A percentile compares a stretch with the other conserved stretches of the same genome.
phyloP scores from a whole-genome alignment of 2,329 filamentous ascomycete species.

The Coniosporium tulheliwenetii region DNA sequence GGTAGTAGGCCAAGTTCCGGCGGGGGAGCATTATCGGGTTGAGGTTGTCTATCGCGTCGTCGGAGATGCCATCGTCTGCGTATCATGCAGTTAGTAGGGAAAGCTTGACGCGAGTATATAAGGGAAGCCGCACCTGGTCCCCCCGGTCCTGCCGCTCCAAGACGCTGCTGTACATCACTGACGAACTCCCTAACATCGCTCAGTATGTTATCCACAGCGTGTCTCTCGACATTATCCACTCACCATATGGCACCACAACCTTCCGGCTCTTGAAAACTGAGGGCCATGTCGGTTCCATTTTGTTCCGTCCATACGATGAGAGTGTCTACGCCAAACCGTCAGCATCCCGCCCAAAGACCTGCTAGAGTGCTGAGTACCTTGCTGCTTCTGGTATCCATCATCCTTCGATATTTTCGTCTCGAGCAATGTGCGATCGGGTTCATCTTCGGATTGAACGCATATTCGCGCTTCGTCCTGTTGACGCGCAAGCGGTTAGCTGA shows the following conservation, averaged over 20 bases:
- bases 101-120: background rate
- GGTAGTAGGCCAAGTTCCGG: conserved; percentile 69
- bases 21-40: conserved; percentile 55
- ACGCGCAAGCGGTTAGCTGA: too few relatives aligned
- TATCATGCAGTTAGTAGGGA: background rate
- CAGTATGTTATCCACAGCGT: background rate
- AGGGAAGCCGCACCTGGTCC: too few relatives aligned
- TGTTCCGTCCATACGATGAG: conserved; percentile 96
- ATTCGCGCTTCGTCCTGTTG: conserved; percentile 71
- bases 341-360: background rate
- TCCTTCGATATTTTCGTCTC: conserved; percentile 86
- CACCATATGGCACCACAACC: conserved; percentile 89
- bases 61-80: conserved; percentile 71
- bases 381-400: conserved; percentile 95
- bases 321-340: conserved; percentile 42
- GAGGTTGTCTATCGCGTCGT: conserved; percentile 65
- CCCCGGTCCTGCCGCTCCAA: conserved; percentile 16
- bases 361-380: conserved; percentile 46
- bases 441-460: conserved; percentile 83
- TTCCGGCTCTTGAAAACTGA: conserved; percentile 95
- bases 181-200: conserved; percentile 63
- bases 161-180: conserved; percentile 63
- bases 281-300: conserved; percentile 85
- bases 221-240: conserved; percentile 9
- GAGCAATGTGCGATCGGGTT: conserved; percentile 66